A percentile compares a stretch with the other conserved stretches of the same genome.
These are phyloP conservation scores for Tolypocladium tundrense DNA, from an alignment of 2,329 filamentous ascomycete genomes.

Conservation along the genomic window DNA sequence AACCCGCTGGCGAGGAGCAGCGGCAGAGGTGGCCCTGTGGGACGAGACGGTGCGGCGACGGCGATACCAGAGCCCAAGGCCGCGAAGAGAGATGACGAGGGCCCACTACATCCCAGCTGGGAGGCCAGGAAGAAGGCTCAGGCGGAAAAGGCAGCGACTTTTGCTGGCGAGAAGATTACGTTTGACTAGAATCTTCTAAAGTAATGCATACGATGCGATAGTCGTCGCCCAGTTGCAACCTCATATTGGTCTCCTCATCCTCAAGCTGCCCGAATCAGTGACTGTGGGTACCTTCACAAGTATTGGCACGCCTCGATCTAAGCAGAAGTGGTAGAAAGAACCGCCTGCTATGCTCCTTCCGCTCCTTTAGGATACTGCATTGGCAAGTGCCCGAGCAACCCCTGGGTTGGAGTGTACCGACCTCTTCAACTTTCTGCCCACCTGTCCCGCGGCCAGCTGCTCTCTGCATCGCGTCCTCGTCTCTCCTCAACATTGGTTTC, in stretches of 20 bases:
- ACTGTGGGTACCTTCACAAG: not conserved
- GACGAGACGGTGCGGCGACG: conserved; percentile 5
- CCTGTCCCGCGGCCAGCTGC: not conserved
- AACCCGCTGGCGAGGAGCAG: conserved; percentile 19
- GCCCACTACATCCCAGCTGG: conserved; percentile 38
- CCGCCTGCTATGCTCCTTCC: not conserved
- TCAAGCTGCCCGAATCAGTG: not conserved
- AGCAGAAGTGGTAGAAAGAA: not conserved
- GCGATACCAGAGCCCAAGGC: conserved; percentile 17
- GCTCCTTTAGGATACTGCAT: not conserved
- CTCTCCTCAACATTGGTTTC: not conserved
- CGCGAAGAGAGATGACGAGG: conserved; percentile 35
- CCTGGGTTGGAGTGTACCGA: too few species aligned
- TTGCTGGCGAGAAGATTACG: conserved; percentile 13
- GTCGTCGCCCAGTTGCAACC: not conserved
- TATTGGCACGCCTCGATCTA: not conserved
- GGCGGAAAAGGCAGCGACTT: conserved; percentile 8
- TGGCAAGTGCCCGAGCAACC: not conserved
- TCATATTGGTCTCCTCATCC: not conserved
- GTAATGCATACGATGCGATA: not conserved
- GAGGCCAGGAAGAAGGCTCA: conserved; percentile 13
- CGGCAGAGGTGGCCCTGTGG: not conserved
- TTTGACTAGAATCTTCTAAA: conserved; percentile 10
- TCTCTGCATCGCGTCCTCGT: not conserved
- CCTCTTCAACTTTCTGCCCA: not conserved